Base-by-base conservation (phyloP, 441 rosid genomes). In the Biscutella laevigata region DNA sequence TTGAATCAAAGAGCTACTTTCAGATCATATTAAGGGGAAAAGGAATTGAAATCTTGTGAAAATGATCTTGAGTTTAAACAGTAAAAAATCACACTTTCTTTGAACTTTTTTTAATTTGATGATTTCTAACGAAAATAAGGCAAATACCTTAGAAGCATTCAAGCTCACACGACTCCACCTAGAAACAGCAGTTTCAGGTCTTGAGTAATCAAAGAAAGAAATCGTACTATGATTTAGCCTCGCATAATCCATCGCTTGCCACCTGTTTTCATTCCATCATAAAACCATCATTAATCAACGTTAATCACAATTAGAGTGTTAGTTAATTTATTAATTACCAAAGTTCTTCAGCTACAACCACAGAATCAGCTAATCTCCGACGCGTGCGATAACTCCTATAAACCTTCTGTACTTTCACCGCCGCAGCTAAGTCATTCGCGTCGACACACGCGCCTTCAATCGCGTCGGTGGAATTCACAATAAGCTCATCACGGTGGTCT, bases 351-450 rank as follows among this genome's bases (percentile, higher is more conserved):
- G 86, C 96, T 12, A 90, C 88, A 4, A 90, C 84, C 3, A 83
- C 98, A 36, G 96, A 79, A 70, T 90, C 98, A 0, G 98, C 95
- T 58, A 90, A 49, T 54, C 83, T 65, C 14, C 98, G 96, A 53
- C 98, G 86, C 26, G 96, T 90, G 16, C 96, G 88, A 32, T 90
- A 84, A 68, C 98, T 71, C 69, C 96, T 63, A 56, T 87, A 90
- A 5, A 83, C 88, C 66, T 90, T 90, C 80, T 90, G 98, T 22
- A 90, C 30, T 72, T 70, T 77, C 61, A 84, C 80, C 3, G 82
- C 96, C 8, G n/a, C n/a, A n/a, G 88, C 85, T 27, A 74, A 86
- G 7, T 73, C 74, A 22, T 51, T 50, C 12, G 61, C 41, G n/a
- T 46, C 64, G 1, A 16, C 28, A 5, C 32, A 22, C 36, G 64